Base-by-base conservation (phyloP, 148 eudicot species). In the Rhododendron williamsianum region DNA sequence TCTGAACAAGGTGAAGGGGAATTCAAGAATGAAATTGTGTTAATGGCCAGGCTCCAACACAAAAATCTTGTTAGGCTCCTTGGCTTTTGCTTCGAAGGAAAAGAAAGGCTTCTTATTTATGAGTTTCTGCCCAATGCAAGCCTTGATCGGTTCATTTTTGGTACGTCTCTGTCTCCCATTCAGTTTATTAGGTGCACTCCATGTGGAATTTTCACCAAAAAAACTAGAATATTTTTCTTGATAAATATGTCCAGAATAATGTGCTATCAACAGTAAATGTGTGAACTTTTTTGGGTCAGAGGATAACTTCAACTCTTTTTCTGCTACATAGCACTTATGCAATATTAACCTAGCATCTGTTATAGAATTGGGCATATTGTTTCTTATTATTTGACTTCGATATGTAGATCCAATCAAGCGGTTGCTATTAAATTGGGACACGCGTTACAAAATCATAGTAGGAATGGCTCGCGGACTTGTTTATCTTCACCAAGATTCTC, bases 401-500 rank as follows among this genome's bases (percentile, higher is more conserved):
- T 9, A 41, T 43, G 63, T 12, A 88, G 90, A 87, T 85, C 82
- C 89, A 16, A 27, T 30, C 67, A 80, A 82, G 16, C 81, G 84
- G 8, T 81, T 21, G 78, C 54, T 60, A 23, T 41, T 91, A 79
- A 7, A 58, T 21, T 91, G 90, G 91, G 71, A 80, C 13, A 86
- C 77, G 3, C 89, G 93, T 10, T 77, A 83, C 67, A 86, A 88
- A 19, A 89, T 91, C 27, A 90, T 91, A 18, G 58, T 19, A 35
- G 91, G 92, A 76, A 87, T 90, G 25, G 89, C 90, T 11, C 83
- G 81, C 27, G 90, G 91, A 25, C 82, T 90, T n/a, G 74, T 79
- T 2, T 90, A 91, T 79, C 91, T 91, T 12, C 91, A 91, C 25
- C 89, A 90, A 43, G 88, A 90, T 58, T 91, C 93, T 11, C 67